phyloP scores from a whole-genome alignment of 2,329 filamentous ascomycete species.

The Sordariomycetes sp. region DNA sequence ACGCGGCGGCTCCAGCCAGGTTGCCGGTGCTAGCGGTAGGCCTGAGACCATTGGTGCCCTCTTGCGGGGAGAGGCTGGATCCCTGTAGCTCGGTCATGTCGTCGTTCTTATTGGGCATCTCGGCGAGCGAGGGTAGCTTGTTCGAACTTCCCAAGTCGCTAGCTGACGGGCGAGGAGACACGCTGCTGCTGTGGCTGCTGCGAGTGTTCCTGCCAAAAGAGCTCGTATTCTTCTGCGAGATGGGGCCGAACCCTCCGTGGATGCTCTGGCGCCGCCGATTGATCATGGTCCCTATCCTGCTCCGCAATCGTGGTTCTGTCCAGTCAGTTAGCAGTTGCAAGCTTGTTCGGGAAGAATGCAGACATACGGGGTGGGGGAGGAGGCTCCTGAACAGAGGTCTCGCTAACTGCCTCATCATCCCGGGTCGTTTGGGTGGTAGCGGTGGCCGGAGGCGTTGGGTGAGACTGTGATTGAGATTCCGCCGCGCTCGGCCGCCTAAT shows the following conservation, averaged over 20 bases:
- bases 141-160: conserved; percentile 46
- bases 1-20: not conserved
- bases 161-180: conserved; percentile 49
- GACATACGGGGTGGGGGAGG: conserved; percentile 14
- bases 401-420: conserved; percentile 28
- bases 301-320: conserved; percentile 7
- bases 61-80: conserved; percentile 19
- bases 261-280: conserved; percentile 56
- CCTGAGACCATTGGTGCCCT: conserved; percentile 32
- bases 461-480: conserved; percentile 11
- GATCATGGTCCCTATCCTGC: conserved; percentile 60
- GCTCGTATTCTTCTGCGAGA: conserved; percentile 38
- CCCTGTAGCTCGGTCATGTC: not conserved
- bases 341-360: not conserved
- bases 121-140: conserved; percentile 42
- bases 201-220: conserved; percentile 52
- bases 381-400: conserved; percentile 22
- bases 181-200: conserved; percentile 48
- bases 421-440: conserved; percentile 3
- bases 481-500: conserved; percentile 8
- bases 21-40: not conserved
- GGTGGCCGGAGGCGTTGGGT: not conserved
- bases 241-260: conserved; percentile 47
- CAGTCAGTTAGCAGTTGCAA: not conserved
- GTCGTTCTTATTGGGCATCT: conserved; percentile 30